phyloP scores from a whole-genome alignment of 78 protist genomes.

The Anaeramoeba flamelloides region DNA sequence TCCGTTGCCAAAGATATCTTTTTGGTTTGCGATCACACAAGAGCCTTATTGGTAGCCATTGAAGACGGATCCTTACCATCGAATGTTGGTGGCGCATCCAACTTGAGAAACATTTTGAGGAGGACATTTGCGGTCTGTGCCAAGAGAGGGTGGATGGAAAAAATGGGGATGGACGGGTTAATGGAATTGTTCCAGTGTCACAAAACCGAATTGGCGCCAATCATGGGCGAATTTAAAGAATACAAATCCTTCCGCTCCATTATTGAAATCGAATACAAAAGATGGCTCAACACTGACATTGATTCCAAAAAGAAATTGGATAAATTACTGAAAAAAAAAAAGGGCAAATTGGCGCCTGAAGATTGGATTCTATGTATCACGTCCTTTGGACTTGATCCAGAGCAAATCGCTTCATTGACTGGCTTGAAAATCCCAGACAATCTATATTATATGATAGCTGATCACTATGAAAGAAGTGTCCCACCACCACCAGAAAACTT shows the following conservation, averaged over 20 bases:
- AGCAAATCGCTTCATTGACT: slow-evolving; percentile 4
- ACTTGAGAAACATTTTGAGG: slow-evolving; percentile 16
- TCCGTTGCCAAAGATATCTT: slow-evolving; percentile 4
- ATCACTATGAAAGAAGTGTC: too few relatives aligned
- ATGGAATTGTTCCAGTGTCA: slow-evolving; percentile 2
- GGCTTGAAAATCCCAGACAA: slow-evolving; percentile 7
- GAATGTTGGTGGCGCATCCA: slow-evolving; percentile 17
- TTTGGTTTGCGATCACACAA: slow-evolving; percentile 19
- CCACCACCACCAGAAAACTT: too few relatives aligned
- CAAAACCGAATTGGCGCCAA: background rate
- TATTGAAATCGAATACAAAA: background rate
- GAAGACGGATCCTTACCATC: slow-evolving; percentile 23
- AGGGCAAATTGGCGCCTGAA: too few relatives aligned
- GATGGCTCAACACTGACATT: slow-evolving; percentile 3
- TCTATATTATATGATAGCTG: slow-evolving; percentile 8
- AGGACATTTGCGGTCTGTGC: slow-evolving; percentile 5
- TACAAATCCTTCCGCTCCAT: background rate
- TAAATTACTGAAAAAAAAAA: background rate
- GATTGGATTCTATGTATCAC: too few relatives aligned
- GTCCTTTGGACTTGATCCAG: slow-evolving; percentile 20
- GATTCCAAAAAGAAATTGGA: background rate
- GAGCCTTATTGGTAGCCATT: slow-evolving; percentile 24
- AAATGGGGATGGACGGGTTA: slow-evolving; percentile 16
- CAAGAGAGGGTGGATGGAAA: slow-evolving; percentile 8
- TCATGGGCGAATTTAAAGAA: slow-evolving; percentile 1